Evolutionary conservation across 2,329 filamentous ascomycete genomes (phyloP).

Genomic region (Colletotrichum truncatum): DNA sequence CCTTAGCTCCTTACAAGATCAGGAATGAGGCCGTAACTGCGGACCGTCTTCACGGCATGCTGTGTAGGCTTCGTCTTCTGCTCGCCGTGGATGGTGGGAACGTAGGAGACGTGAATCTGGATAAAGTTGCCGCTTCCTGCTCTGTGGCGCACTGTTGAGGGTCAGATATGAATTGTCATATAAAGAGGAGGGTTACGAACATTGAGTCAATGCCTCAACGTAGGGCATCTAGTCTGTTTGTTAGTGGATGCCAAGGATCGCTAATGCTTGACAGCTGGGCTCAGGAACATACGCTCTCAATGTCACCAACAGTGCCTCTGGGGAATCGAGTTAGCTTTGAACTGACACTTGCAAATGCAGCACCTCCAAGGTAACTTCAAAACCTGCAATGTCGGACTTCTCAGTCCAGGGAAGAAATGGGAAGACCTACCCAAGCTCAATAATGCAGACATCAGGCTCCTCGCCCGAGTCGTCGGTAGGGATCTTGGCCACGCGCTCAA

Average conservation of each 20-base stretch:
- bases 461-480: constrained; percentile 86
- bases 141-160: constrained; percentile 64
- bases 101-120: constrained; percentile 88
- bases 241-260: background rate
- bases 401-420: background rate
- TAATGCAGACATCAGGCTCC: constrained; percentile 92
- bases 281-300: constrained; percentile 66
- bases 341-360: background rate
- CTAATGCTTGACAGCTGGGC: background rate
- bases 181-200: background rate
- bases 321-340: background rate
- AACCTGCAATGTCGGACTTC: background rate
- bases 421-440: constrained; percentile 56
- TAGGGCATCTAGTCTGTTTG: constrained; percentile 70
- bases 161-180: background rate
- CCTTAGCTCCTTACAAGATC: constrained; percentile 68
- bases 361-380: background rate
- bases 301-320: constrained; percentile 66
- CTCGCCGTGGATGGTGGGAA: constrained; percentile 76
- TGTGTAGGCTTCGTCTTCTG: constrained; percentile 99
- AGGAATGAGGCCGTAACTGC: constrained; percentile 79
- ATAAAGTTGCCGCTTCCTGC: constrained; percentile 83
- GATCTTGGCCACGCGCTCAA: constrained; percentile 84
- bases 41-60: constrained; percentile 83
- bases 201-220: constrained; percentile 84